Conservation (phyloP, 2,329 filamentous ascomycete species). For the Epichloe festucae region DNA sequence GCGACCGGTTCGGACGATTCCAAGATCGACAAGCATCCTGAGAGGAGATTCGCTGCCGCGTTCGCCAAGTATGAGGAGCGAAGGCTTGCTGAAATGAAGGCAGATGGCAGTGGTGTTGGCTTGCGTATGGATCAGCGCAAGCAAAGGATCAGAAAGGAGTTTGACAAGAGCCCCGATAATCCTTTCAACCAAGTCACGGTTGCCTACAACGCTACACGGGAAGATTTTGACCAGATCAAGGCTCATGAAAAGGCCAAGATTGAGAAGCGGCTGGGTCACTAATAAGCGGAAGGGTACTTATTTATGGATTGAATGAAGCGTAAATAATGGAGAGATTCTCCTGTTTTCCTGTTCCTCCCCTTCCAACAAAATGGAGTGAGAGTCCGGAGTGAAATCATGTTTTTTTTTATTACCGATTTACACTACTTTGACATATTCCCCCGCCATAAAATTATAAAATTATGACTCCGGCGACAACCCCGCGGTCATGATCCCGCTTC, state of each 20-base stretch:
- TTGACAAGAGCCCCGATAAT: constrained; percentile 88
- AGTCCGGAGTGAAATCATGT: no score
- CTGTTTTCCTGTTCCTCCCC: no score
- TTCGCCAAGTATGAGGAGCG: constrained; percentile 72
- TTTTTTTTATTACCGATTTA: not conserved
- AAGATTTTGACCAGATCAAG: constrained; percentile 57
- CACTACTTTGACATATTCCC: no score
- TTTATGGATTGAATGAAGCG: not conserved
- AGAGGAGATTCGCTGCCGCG: constrained; percentile 76
- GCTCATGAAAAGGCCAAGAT: constrained; percentile 58
- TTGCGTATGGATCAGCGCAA: constrained; percentile 74
- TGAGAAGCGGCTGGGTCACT: constrained; percentile 50
- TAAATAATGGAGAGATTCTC: no score
- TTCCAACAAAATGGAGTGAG: no score
- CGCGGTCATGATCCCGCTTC: constrained; percentile 5
- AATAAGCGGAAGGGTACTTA: constrained; percentile 8
- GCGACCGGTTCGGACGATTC: constrained; percentile 38
- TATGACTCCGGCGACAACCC: constrained; percentile 1
- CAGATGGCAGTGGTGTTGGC: constrained; percentile 59
- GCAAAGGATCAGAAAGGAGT: constrained; percentile 77
- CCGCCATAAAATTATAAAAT: not conserved
- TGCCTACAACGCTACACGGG: constrained; percentile 63
- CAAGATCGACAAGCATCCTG: constrained; percentile 80
- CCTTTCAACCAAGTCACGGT: constrained; percentile 81
- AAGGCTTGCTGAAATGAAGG: constrained; percentile 71